These are phyloP conservation scores for Rutstroemia sp. DNA, from an alignment of 2,329 filamentous ascomycete genomes.

Conservation along the genomic window DNA sequence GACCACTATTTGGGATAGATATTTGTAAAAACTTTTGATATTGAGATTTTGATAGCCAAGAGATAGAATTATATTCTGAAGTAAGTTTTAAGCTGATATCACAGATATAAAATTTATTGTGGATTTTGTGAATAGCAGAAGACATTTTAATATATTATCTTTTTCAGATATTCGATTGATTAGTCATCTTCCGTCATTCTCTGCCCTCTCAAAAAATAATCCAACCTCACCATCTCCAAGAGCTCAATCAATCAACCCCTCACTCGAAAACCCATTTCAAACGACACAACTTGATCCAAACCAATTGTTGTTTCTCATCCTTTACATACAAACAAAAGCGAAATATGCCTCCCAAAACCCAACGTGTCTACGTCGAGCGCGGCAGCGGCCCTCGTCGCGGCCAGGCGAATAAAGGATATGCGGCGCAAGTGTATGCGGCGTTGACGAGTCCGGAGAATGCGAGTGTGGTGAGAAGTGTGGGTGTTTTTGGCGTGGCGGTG, in stretches of 20 bases:
- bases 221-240: neutral
- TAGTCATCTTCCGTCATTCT: neutral
- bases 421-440: slow-evolving; percentile 52
- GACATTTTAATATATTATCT: too few species aligned
- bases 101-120: too few species aligned
- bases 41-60: too few species aligned
- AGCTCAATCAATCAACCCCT: neutral
- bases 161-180: neutral
- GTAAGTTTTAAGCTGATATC: too few species aligned
- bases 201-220: neutral
- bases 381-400: neutral
- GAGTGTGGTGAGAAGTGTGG: slow-evolving; percentile 59
- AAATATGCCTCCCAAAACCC: slow-evolving; percentile 57
- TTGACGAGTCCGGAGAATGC: slow-evolving; percentile 62
- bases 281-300: neutral
- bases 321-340: neutral
- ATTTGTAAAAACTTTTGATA: too few species aligned
- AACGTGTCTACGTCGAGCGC: slow-evolving; percentile 34
- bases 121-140: neutral
- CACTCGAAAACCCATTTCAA: neutral
- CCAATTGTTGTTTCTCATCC: neutral
- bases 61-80: too few species aligned
- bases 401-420: slow-evolving; percentile 40
- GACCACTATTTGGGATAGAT: too few species aligned
- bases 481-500: slow-evolving; percentile 59